These are phyloP conservation scores for Lentinus polychrous DNA, from an alignment of 1,284 basidiomycete genomes.

Conservation along the genomic window DNA sequence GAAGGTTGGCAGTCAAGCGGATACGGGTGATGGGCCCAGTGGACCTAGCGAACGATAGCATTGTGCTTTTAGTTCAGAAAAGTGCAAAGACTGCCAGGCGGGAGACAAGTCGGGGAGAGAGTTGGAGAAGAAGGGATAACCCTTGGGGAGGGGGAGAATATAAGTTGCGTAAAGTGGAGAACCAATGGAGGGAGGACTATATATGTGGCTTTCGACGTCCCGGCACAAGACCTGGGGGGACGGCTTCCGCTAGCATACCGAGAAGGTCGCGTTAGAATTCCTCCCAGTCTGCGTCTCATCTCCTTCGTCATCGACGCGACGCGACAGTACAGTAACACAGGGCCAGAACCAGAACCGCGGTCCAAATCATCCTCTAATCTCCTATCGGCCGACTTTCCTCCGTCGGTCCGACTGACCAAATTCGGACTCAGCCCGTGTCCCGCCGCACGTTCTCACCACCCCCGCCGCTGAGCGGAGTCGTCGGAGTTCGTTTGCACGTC, in stretches of 20 bases:
- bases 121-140: background rate
- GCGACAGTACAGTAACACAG: no score
- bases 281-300: no score
- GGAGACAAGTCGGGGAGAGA: background rate
- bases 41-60: conserved; percentile 3
- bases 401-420: background rate
- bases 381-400: no score
- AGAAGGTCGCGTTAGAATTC: background rate
- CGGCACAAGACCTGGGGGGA: background rate
- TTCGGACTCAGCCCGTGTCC: background rate
- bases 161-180: background rate
- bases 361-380: no score
- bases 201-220: background rate
- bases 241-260: background rate
- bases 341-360: no score
- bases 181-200: background rate
- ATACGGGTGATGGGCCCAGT: conserved; percentile 17
- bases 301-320: no score
- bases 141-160: background rate
- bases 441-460: background rate
- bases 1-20: conserved; percentile 15
- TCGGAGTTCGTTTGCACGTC: background rate
- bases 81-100: background rate
- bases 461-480: background rate
- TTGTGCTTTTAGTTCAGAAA: background rate